Evolutionary conservation across 495 filamentous ascomycete genomes (phyloP), one percentile per base, ranked within the genome.

Genomic region (Echria macrotheca): DNA sequence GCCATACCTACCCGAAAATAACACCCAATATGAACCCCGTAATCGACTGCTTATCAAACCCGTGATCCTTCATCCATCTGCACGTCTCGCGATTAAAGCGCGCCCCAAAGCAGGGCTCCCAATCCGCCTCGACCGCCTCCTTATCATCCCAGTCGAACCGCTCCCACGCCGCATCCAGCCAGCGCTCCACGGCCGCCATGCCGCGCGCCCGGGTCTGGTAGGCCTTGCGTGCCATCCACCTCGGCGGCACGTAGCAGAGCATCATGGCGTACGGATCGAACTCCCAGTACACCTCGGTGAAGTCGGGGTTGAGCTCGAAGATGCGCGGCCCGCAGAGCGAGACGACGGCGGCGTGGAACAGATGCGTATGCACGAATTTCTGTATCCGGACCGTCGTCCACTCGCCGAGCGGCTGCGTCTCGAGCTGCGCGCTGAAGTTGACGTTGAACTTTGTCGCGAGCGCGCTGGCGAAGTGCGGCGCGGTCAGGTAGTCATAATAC

Each of bases 101-200:
- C 9, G 54, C 46, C 12, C 64, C 64, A 10, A 57, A 60, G 22
- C 40, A 10, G 4, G 54, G 47, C 22, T 66, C 63, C 63, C 61
- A 64, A 24, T 64, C 60, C 1, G 40, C 31, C 14, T 60, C 42
- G 9, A 14, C 38, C 11, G 14, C 37, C 14, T 53, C 51, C 1
- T 19, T 25, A 6, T 43, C 48, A 29, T 47, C 29, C 48, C 57
- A 60, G 36, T 57, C 53, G 24, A 56, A 55, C 5, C 22, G 12
- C 18, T 10, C 44, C 4, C 15, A 2, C 3, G 29, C 44, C 9
- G 33, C 44, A 10, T 46, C 9, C 10, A 33, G 7, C 28, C 24
- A 46, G 5, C 18, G 10, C 11, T 11, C 28, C 26, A 21, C n/a
- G 18, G 44, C 44, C 11, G 9, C 28, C 8, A 28, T 12, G 6